A percentile compares a stretch with the other conserved stretches of the same genome.
phyloP scores from a whole-genome alignment of 345 rosid genomes.

The Ceriops tagal region DNA sequence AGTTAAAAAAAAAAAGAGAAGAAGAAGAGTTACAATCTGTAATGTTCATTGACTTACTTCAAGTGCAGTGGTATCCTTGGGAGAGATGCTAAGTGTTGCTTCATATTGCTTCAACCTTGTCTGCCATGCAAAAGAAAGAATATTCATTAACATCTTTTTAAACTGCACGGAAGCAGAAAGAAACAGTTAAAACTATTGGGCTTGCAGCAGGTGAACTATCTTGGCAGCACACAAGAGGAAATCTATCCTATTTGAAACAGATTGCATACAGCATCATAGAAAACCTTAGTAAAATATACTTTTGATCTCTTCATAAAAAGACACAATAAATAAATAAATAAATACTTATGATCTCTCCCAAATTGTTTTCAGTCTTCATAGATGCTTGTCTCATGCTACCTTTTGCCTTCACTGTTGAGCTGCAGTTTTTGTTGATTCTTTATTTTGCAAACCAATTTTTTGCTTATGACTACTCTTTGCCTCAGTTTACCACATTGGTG shows the following conservation, averaged over 20 bases:
- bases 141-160: slow-evolving; percentile 7
- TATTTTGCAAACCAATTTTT: too few relatives aligned
- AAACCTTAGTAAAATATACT: background rate
- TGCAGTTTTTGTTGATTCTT: too few relatives aligned
- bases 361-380: too few relatives aligned
- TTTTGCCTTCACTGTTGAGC: too few relatives aligned
- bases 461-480: too few relatives aligned
- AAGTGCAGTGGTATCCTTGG: slow-evolving; percentile 66
- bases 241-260: background rate
- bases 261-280: background rate
- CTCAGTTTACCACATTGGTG: too few relatives aligned
- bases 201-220: background rate
- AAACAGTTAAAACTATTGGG: background rate
- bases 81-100: slow-evolving; percentile 47
- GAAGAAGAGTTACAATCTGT: background rate
- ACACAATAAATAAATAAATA: too few relatives aligned
- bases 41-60: slow-evolving; percentile 58
- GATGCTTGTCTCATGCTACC: too few relatives aligned
- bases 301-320: too few relatives aligned
- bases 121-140: slow-evolving; percentile 40
- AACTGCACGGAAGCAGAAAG: background rate
- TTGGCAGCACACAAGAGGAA: background rate
- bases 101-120: slow-evolving; percentile 72
- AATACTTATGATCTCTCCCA: too few relatives aligned
- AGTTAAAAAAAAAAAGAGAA: background rate